A percentile compares a stretch with the other conserved stretches of the same genome.
Evolutionary conservation across 495 filamentous ascomycete species (phyloP).

Genomic region (Penicillium macrosclerotiorum): DNA sequence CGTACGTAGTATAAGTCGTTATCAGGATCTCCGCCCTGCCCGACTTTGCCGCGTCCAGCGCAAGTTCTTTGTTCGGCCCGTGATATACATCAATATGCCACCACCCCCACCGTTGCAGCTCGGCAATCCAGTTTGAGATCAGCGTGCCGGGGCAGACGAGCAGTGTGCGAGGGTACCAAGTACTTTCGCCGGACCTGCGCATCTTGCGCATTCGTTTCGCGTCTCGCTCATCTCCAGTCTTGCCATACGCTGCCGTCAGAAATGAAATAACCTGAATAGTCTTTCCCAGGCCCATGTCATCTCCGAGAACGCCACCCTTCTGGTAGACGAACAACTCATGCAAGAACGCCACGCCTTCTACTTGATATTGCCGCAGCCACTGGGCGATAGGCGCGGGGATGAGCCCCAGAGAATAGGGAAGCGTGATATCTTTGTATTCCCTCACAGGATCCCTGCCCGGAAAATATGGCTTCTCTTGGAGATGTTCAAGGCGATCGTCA

Average conservation of each 20-base stretch:
- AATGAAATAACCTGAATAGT: conserved; percentile 97
- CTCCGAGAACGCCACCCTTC: conserved; percentile 83
- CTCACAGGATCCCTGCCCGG: conserved; percentile 58
- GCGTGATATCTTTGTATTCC: conserved; percentile 69
- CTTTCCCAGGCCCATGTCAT: conserved; percentile 98
- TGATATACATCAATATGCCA: conserved; percentile 88
- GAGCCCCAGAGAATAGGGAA: conserved; percentile 74
- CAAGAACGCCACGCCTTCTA: conserved; percentile 80
- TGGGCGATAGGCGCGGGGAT: conserved; percentile 91
- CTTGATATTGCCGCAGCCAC: conserved; percentile 89
- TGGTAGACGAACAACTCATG: conserved; percentile 92
- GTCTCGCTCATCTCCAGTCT: conserved; percentile 89
- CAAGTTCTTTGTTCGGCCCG: conserved; percentile 67
- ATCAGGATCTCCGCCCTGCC: conserved; percentile 86
- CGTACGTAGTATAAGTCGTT: conserved; percentile 90
- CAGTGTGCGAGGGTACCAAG: conserved; percentile 84
- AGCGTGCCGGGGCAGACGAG: conserved; percentile 87
- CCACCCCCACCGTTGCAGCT: conserved; percentile 90
- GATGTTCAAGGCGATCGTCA: conserved; percentile 61
- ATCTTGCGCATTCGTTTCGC: conserved; percentile 90
- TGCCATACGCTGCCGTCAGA: conserved; percentile 88
- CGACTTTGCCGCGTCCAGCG: conserved; percentile 68
- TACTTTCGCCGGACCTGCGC: conserved; percentile 49
- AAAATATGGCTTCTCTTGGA: conserved; percentile 71
- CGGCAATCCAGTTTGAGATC: conserved; percentile 86